Conservation (phyloP, 305 asterid genomes). For the Lippia alba region DNA sequence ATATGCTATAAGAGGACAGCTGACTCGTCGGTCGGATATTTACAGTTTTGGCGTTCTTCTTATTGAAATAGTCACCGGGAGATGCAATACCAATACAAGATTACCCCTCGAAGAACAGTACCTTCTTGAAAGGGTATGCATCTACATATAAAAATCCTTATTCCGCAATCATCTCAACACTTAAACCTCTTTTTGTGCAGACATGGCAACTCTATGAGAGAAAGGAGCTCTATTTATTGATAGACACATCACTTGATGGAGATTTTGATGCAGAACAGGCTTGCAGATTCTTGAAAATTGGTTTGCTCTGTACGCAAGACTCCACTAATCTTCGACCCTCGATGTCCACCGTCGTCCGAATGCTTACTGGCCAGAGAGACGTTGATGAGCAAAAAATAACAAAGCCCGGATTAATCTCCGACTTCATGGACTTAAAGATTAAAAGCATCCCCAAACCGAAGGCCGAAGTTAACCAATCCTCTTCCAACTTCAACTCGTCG, state of each 20-base stretch:
- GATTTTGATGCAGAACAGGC: conserved; percentile 85
- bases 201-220: conserved; percentile 80
- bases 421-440: conserved; percentile 90
- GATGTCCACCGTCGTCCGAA: conserved; percentile 74
- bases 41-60: conserved; percentile 96
- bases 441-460: conserved; percentile 49
- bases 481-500: conserved; percentile 57
- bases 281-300: conserved; percentile 77
- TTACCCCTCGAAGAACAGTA: conserved; percentile 80
- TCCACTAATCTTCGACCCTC: conserved; percentile 86
- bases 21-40: conserved; percentile 83
- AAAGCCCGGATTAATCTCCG: conserved; percentile 67
- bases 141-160: no score
- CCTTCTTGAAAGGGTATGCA: conserved; percentile 86
- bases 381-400: conserved; percentile 53
- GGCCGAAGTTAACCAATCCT: conserved; percentile 30
- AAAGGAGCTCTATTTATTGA: conserved; percentile 62
- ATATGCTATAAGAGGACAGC: conserved; percentile 87
- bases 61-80: conserved; percentile 89
- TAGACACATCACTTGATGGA: conserved; percentile 69
- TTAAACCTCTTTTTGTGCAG: conserved; percentile 42
- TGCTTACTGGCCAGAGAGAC: conserved; percentile 64
- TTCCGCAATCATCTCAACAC: background rate
- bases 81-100: conserved; percentile 79
- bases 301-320: conserved; percentile 93